These are phyloP conservation scores for Backusella morwellensis DNA, from an alignment of 192 early-diverging fungal species.

Conservation along the genomic window DNA sequence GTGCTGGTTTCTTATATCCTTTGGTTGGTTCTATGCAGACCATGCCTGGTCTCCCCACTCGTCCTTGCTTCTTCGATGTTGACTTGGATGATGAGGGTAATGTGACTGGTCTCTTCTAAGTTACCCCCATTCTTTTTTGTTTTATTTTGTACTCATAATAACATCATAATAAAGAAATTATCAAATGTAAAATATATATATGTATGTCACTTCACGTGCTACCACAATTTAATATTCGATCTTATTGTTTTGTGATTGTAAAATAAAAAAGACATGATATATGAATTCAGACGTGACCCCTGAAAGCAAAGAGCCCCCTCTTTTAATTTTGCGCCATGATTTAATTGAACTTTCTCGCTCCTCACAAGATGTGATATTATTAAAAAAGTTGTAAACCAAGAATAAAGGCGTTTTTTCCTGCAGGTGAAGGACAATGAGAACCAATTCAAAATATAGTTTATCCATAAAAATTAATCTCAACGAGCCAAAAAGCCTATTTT, in stretches of 20 bases:
- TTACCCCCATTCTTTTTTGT: neutral
- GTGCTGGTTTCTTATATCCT: constrained; percentile 97
- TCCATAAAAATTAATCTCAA: neutral
- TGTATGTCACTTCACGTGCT: neutral
- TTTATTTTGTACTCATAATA: neutral
- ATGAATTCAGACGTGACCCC: neutral
- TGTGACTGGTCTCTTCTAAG: constrained; percentile 87
- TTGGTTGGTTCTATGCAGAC: constrained; percentile 96
- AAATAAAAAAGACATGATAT: neutral
- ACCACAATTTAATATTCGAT: neutral
- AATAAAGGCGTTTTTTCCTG: neutral
- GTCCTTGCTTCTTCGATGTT: constrained; percentile 96
- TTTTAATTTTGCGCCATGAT: neutral
- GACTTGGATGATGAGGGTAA: constrained; percentile 89
- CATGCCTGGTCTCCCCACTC: constrained; percentile 95
- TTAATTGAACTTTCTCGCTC: neutral
- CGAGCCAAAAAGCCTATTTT: neutral
- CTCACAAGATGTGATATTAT: neutral
- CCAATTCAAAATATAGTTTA: neutral
- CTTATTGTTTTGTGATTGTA: neutral
- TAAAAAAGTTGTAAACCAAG: neutral
- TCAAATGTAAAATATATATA: neutral
- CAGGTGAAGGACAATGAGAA: neutral
- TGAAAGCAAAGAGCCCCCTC: neutral
- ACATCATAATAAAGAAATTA: neutral